Evolutionary conservation across 169 alveolate genomes (phyloP), one percentile per base, ranked within the genome.

Genomic region (Plasmodium gallinaceum): DNA sequence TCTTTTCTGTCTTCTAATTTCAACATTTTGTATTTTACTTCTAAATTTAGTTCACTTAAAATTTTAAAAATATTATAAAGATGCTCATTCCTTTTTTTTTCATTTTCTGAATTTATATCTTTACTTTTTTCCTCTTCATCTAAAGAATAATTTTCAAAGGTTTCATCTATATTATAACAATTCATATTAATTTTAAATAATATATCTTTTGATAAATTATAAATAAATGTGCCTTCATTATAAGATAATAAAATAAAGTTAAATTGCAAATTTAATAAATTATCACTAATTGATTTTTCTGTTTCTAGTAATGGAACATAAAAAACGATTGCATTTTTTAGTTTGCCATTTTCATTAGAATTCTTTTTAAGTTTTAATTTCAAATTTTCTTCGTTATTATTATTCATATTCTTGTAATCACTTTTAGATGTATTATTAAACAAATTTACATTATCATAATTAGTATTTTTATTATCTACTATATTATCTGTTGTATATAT

Each of bases 241-340:
- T 24, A 68, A 2, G 76, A 68, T 5, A 83, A 7, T 7, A 46
- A 68, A 8, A 83, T 42, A 54, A 45, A 39, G 16, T 68, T 51
- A 39, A 83, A 83, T 46, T 60, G 52, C 6, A 68, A 37, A 37
- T 45, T 66, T 18, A 83, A 48, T 52, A 83, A 32, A 46, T 46
- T 83, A 18, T 83, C 91, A 68, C 91, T 83, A 14, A 83, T 57
- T 18, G 91, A 83, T 48, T 68, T 83, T 32, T 83, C 91, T 12
- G 83, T 83, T 5, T 83, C 91, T 48, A 83, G 26, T 61, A 83
- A 20, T 45, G 91, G 91, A 2, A 83, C 85, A 66, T 83, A 83
- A 54, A 83, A 83, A 46, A 69, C 80, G 26, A 83, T 46, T 3
- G 91, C 91, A 42, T 68, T 83, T 68, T 83, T 83, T 32, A 68